phyloP scores from a whole-genome alignment of 2,329 filamentous ascomycete species.

The Verticillium isaacii region DNA sequence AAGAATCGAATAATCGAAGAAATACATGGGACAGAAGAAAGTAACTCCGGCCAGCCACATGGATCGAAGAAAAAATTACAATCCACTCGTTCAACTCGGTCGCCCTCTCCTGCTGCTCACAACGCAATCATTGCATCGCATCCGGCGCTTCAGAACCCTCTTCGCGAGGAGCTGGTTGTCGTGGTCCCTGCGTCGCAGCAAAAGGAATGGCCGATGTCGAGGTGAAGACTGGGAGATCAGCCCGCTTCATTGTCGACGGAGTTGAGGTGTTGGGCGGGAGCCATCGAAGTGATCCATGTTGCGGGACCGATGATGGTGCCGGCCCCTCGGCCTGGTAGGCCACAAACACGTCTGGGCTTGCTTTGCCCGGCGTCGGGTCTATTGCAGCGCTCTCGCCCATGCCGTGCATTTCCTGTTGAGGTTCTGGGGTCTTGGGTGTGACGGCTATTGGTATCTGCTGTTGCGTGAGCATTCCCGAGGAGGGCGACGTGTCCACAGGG shows the following conservation, averaged over 20 bases:
- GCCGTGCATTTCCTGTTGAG: neutral
- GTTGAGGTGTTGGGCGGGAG: conserved; percentile 41
- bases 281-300: conserved; percentile 42
- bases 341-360: conserved; percentile 39
- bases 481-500: neutral
- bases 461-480: neutral
- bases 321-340: conserved; percentile 53
- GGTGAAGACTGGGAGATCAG: conserved; percentile 31
- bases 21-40: too few species aligned
- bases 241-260: conserved; percentile 27
- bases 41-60: too few species aligned
- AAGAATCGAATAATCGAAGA: neutral
- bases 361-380: conserved; percentile 10
- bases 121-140: neutral
- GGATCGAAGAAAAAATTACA: too few species aligned
- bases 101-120: too few species aligned
- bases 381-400: conserved; percentile 6
- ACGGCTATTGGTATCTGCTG: neutral
- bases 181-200: conserved; percentile 17
- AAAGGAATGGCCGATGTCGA: conserved; percentile 45
- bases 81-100: too few species aligned
- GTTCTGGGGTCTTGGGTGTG: neutral
- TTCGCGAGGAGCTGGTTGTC: neutral
- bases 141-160: neutral
- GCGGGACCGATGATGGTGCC: conserved; percentile 28